Conservation (phyloP, 2,329 filamentous ascomycete genomes). For the Colletotrichum tofieldiae region DNA sequence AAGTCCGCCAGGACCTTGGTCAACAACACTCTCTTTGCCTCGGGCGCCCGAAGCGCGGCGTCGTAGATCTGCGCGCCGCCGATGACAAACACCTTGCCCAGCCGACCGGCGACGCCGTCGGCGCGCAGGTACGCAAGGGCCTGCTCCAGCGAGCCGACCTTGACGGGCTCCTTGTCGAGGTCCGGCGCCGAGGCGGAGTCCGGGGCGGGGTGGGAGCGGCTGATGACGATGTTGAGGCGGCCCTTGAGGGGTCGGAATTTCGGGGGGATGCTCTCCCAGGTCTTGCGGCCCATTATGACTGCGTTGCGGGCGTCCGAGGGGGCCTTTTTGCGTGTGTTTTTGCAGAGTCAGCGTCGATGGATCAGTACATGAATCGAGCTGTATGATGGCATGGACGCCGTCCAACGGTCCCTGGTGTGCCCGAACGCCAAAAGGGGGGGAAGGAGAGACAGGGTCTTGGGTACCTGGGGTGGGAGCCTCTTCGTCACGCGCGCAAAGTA, state of each 20-base stretch:
- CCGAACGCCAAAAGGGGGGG: too few relatives aligned
- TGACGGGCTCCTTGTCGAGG: conserved; percentile 66
- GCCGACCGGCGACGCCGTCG: conserved; percentile 50
- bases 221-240: conserved; percentile 87
- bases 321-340: conserved; percentile 38
- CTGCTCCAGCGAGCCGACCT: conserved; percentile 71
- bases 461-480: conserved; percentile 65
- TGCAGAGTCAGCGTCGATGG: not conserved
- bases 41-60: conserved; percentile 73
- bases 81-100: conserved; percentile 85
- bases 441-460: not conserved
- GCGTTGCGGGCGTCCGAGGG: conserved; percentile 70
- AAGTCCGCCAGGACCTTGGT: conserved; percentile 79
- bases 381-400: not conserved
- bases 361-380: not conserved
- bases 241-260: conserved; percentile 85
- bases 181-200: conserved; percentile 28
- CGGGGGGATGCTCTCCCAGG: conserved; percentile 90
- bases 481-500: conserved; percentile 95
- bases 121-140: conserved; percentile 66
- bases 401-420: not conserved
- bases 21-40: conserved; percentile 76
- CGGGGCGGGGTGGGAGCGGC: conserved; percentile 61
- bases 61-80: conserved; percentile 91
- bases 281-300: conserved; percentile 98